Percentiles rank a stretch among this genome's conserved stretches.
Conservation (phyloP, 495 filamentous ascomycete genomes). For the Aeminium ludgeri region DNA sequence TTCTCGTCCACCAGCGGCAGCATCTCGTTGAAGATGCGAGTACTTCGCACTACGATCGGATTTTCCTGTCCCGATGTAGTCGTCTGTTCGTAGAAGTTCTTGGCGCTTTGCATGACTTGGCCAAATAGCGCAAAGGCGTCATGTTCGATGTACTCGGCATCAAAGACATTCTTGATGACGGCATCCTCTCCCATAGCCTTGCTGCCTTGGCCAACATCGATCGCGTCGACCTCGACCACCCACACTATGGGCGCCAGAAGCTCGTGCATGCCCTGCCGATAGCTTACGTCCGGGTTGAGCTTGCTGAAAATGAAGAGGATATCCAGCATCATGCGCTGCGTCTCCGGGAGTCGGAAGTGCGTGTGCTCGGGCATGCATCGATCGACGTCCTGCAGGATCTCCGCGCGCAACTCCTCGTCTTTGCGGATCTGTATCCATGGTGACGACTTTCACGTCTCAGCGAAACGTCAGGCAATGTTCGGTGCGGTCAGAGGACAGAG, state of each 20-base stretch:
- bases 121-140: constrained; percentile 80
- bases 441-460: constrained; percentile 42
- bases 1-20: constrained; percentile 63
- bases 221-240: constrained; percentile 69
- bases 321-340: constrained; percentile 71
- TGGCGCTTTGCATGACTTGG: constrained; percentile 69
- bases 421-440: constrained; percentile 73
- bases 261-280: constrained; percentile 97
- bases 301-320: constrained; percentile 90
- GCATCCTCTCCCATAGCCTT: constrained; percentile 13
- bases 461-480: constrained; percentile 22
- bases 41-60: constrained; percentile 70
- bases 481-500: neutral
- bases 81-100: constrained; percentile 62
- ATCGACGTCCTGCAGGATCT: constrained; percentile 92
- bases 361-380: constrained; percentile 81
- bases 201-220: constrained; percentile 27
- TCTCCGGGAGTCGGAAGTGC: constrained; percentile 66
- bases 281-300: constrained; percentile 71
- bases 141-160: constrained; percentile 62
- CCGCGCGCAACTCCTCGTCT: constrained; percentile 67
- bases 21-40: constrained; percentile 67
- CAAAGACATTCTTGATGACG: constrained; percentile 35
- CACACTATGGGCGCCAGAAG: constrained; percentile 80
- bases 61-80: constrained; percentile 37